A percentile compares a stretch with the other conserved stretches of the same genome.
Evolutionary conservation across 768 basidiomycete genomes (phyloP).

Genomic region (Xerocomellus chrysenteron): DNA sequence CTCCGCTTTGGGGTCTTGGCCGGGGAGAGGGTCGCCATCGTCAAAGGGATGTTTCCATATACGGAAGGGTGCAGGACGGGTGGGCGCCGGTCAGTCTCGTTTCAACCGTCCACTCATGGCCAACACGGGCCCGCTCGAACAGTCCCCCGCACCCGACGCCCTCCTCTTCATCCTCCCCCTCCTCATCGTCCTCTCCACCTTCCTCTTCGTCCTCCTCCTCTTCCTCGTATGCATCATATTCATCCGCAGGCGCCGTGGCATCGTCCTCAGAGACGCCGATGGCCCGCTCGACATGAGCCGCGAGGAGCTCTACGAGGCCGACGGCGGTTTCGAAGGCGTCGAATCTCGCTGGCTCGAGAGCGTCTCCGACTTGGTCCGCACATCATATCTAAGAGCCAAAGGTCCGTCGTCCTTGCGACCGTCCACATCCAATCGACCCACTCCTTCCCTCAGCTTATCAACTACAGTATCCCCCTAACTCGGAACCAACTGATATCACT

Average conservation of each 20-base stretch:
- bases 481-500: constrained; percentile 96
- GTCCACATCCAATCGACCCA: constrained; percentile 6
- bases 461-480: constrained; percentile 89
- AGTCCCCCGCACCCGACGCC: constrained; percentile 49
- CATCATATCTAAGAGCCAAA: constrained; percentile 83
- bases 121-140: constrained; percentile 5
- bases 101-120: too few species aligned
- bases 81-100: background rate
- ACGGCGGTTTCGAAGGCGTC: constrained; percentile 90
- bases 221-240: constrained; percentile 90
- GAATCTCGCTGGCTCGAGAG: constrained; percentile 93
- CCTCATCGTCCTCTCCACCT: constrained; percentile 89
- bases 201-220: constrained; percentile 88
- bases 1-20: constrained; percentile 49
- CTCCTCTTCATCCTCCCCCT: constrained; percentile 89
- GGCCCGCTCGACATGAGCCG: constrained; percentile 93
- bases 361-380: constrained; percentile 60
- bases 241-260: constrained; percentile 73
- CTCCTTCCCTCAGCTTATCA: constrained; percentile 62
- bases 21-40: constrained; percentile 52
- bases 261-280: constrained; percentile 79
- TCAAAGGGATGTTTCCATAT: constrained; percentile 18
- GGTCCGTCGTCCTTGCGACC: constrained; percentile 48
- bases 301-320: constrained; percentile 86
- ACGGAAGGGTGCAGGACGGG: background rate